Evolutionary conservation across 2,329 filamentous ascomycete genomes (phyloP).

Genomic region (Fusarium sterilihyphosum): DNA sequence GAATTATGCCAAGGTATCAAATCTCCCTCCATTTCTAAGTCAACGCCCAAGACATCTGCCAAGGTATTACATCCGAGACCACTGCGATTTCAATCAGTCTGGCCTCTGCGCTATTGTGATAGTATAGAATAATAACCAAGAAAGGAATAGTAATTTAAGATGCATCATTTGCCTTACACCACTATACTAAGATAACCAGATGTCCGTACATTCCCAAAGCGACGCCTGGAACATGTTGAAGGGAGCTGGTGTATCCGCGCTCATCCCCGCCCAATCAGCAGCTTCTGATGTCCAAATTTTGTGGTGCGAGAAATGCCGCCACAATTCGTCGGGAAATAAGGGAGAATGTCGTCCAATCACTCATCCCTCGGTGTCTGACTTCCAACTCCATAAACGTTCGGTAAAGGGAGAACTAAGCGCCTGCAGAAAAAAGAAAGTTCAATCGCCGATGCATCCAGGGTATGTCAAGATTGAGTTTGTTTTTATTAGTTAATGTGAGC

Average conservation of each 20-base stretch:
- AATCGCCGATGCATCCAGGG: neutral
- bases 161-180: neutral
- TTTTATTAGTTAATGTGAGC: fast-evolving
- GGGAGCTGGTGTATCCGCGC: neutral
- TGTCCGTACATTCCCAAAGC: neutral
- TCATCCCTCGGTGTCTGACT: neutral
- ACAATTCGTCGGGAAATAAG: neutral
- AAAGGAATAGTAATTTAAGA: too few species aligned
- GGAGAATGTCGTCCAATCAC: neutral
- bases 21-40: neutral
- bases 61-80: too few species aligned
- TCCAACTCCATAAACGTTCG: neutral
- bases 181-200: neutral
- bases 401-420: neutral
- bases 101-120: fast-evolving
- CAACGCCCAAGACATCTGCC: neutral
- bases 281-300: neutral
- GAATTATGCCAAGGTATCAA: neutral
- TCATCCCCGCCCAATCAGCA: neutral
- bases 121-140: neutral
- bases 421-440: neutral
- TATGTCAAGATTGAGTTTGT: neutral
- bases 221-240: neutral
- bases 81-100: fast-evolving
- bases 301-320: neutral